A percentile compares a stretch with the other conserved stretches of the same genome.
phyloP scores from a whole-genome alignment of 2,329 filamentous ascomycete genomes.

The Thielaviopsis cerberus region DNA sequence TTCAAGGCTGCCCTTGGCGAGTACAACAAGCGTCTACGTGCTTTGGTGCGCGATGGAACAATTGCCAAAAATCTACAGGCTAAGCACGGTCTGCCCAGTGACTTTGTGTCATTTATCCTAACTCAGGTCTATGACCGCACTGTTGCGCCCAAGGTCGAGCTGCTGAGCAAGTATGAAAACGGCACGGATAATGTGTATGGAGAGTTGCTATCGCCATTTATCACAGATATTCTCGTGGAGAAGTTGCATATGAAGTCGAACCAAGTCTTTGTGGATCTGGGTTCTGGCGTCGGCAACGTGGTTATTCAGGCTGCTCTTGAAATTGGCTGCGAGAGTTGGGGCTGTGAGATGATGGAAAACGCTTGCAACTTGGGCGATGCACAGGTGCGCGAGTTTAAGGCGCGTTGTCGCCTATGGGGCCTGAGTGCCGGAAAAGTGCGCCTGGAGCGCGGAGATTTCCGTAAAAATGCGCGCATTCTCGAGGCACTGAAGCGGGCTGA shows the following conservation, averaged over 20 bases:
- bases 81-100: conserved; percentile 49
- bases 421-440: conserved; percentile 61
- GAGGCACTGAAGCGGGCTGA: conserved; percentile 66
- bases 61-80: conserved; percentile 53
- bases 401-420: conserved; percentile 81
- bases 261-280: conserved; percentile 83
- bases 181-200: conserved; percentile 90
- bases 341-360: conserved; percentile 89
- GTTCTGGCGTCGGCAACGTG: conserved; percentile 90
- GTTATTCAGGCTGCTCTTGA: conserved; percentile 86
- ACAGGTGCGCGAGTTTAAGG: conserved; percentile 65
- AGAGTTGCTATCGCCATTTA: conserved; percentile 71
- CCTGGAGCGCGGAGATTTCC: conserved; percentile 70
- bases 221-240: conserved; percentile 60
- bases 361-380: conserved; percentile 64
- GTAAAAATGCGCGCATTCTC: conserved; percentile 50
- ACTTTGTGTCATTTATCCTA: conserved; percentile 62
- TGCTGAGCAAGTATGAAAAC: conserved; percentile 68
- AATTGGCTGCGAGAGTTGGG: conserved; percentile 85
- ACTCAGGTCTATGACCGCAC: conserved; percentile 81
- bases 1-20: conserved; percentile 56
- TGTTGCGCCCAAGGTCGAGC: conserved; percentile 73
- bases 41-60: conserved; percentile 48
- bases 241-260: conserved; percentile 61
- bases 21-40: conserved; percentile 56